Evolutionary conservation across 163 green algal genomes (phyloP), one percentile per base, ranked within the genome.

Genomic region (Chlamydomonas reinhardtii): DNA sequence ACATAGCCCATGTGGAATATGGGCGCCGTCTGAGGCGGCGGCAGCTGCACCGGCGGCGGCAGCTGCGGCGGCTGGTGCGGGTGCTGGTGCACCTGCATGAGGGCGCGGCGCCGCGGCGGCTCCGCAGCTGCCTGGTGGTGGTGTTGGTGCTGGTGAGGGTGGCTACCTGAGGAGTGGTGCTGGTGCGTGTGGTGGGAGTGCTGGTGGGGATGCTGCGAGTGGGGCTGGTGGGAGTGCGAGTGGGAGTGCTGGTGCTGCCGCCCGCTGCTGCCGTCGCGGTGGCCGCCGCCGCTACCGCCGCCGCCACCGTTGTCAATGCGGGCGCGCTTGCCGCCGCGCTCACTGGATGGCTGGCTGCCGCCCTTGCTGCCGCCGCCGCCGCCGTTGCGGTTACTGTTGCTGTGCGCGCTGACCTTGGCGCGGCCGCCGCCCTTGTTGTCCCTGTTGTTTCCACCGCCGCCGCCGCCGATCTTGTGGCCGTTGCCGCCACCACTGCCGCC

Each of bases 1-100:
- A n/a, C 52, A 8, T 77, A 78, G 48, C 78, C 78, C 4, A 69
- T 69, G 68, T 85, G 78, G 68, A 85, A 85, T 0, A 31, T 64
- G 0, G 68, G 68, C 68, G 32, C 52, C 66, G 17, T 9, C 31
- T n/a, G 66, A 15, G 31, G 2, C 66, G 31, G 66, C 31, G 22
- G 8, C 66, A 73, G 24, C 16, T 29, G 62, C 27, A 20, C 27
- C 62, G 62, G 62, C 62, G 62, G 62, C 62, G 62, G 62, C 62
- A 29, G 19, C 56, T 22, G 24, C 59, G n/a, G n/a, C n/a, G n/a
- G n/a, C n/a, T n/a, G n/a, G n/a, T n/a, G n/a, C n/a, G n/a, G n/a
- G n/a, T 31, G 24, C 62, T 32, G 25, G 27, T 32, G 12, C 62
- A 70, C 62, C 24, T 70, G 62, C 62, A 70, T 70, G 4, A 70